These are phyloP conservation scores for Butyriboletus loyo DNA, from an alignment of 768 basidiomycete genomes.

Conservation along the genomic window DNA sequence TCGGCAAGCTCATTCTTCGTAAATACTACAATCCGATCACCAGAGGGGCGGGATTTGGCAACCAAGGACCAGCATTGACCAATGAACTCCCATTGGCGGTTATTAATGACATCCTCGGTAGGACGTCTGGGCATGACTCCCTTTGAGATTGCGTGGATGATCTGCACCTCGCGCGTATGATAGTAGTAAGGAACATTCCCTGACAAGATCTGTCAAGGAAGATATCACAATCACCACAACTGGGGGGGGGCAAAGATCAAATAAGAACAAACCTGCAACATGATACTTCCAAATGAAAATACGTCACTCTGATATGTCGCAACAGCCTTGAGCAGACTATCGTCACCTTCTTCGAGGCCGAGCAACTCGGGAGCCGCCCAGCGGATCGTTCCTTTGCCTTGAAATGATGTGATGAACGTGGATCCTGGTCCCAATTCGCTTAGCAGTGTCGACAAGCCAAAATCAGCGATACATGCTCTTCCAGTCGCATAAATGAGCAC, in stretches of 20 bases:
- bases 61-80: not conserved
- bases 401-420: not conserved
- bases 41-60: not conserved
- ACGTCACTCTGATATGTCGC: not conserved
- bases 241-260: not conserved
- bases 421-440: not conserved
- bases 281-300: not conserved
- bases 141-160: not conserved
- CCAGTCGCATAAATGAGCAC: not conserved
- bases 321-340: too few relatives aligned
- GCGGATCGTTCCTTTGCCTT: not conserved
- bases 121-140: not conserved
- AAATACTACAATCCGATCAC: not conserved
- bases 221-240: not conserved
- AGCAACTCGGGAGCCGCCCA: not conserved
- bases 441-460: not conserved
- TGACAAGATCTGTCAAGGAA: not conserved
- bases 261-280: not conserved
- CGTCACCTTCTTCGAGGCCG: not conserved
- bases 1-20: not conserved
- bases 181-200: not conserved
- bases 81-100: not conserved
- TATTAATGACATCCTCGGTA: not conserved
- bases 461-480: not conserved
- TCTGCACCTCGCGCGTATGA: not conserved